A percentile compares a stretch with the other conserved stretches of the same genome.
These are phyloP conservation scores for Colletotrichum sidae DNA, from an alignment of 2,329 filamentous ascomycete species.

Conservation along the genomic window DNA sequence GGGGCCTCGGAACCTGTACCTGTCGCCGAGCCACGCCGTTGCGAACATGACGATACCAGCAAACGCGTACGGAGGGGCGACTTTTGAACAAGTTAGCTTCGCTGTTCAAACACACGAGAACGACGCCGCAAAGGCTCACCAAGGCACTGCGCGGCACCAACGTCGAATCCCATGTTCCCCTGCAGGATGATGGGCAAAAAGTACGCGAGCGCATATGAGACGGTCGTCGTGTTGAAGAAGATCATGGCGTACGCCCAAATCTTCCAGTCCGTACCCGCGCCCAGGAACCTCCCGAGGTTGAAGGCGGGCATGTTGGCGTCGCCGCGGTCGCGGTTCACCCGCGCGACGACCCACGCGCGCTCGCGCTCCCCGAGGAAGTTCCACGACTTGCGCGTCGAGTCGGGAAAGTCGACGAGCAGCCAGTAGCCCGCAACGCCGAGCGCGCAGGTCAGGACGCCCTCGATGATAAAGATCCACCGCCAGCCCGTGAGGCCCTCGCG, in stretches of 20 bases:
- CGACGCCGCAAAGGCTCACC: background rate
- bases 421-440: conserved; percentile 64
- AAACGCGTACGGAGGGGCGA: conserved; percentile 76
- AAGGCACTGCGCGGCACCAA: conserved; percentile 75
- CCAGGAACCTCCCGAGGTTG: conserved; percentile 58
- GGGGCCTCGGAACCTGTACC: conserved; percentile 73
- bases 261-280: conserved; percentile 62
- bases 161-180: conserved; percentile 70
- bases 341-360: conserved; percentile 62
- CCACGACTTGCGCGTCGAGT: conserved; percentile 63
- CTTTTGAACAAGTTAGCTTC: conserved; percentile 37
- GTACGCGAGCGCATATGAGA: conserved; percentile 81
- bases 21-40: conserved; percentile 74
- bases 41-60: conserved; percentile 72
- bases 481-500: conserved; percentile 66
- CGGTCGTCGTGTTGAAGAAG: conserved; percentile 75
- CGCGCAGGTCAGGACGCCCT: conserved; percentile 65
- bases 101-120: background rate
- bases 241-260: conserved; percentile 72
- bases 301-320: conserved; percentile 68
- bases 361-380: conserved; percentile 65
- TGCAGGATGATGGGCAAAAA: conserved; percentile 82
- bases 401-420: conserved; percentile 73
- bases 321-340: conserved; percentile 68
- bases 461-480: conserved; percentile 75